Conservation (phyloP, 73 alveolate genomes). For the Effrenium voratum region DNA sequence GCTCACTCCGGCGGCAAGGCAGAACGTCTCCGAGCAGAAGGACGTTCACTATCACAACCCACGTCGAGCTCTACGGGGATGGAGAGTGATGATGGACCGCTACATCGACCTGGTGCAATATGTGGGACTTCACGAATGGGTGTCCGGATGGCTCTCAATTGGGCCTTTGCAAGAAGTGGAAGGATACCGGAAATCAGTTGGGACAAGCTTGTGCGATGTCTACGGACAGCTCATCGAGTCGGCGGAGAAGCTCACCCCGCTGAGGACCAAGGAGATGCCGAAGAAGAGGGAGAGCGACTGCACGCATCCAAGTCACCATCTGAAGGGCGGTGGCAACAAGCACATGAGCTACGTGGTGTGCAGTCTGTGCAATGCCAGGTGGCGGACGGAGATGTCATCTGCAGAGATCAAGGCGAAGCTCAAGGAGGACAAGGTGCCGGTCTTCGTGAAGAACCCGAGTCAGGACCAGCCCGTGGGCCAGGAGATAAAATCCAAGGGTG, state of each 20-base stretch:
- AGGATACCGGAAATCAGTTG: too few relatives aligned
- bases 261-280: neutral
- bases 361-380: neutral
- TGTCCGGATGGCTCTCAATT: neutral
- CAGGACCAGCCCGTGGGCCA: too few relatives aligned
- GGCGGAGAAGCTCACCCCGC: neutral
- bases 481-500: too few relatives aligned
- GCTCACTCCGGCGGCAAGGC: neutral
- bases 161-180: too few relatives aligned
- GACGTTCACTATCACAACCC: neutral
- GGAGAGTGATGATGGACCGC: neutral
- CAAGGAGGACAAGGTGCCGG: neutral
- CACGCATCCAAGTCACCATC: neutral
- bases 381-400: neutral
- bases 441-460: too few relatives aligned
- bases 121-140: neutral
- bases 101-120: neutral
- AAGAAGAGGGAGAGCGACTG: too few relatives aligned
- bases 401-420: neutral
- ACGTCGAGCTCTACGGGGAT: neutral
- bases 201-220: neutral
- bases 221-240: neutral
- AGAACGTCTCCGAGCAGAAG: neutral
- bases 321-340: slow-evolving; percentile 1
- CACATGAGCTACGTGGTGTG: neutral